Percentiles rank a stretch among this genome's conserved stretches.
These are phyloP conservation scores for Clitopilus passeckerianus DNA, from an alignment of 768 basidiomycete species.

Conservation along the genomic window DNA sequence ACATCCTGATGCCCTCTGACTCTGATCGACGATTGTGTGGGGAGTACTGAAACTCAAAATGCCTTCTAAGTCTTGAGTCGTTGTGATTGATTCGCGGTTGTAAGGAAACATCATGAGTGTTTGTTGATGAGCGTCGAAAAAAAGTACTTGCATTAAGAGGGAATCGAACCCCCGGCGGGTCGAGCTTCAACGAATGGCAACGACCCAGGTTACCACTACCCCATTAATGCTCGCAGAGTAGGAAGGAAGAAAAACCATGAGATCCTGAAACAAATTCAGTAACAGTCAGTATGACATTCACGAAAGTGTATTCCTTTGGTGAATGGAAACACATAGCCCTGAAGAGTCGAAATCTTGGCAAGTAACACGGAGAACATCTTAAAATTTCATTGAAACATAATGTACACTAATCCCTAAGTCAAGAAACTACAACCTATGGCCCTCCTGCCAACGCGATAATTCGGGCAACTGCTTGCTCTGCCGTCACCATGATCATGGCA, in stretches of 20 bases:
- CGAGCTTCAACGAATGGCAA: conserved; percentile 29
- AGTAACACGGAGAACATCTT: too few species aligned
- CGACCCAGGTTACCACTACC: conserved; percentile 15
- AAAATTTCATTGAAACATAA: neutral
- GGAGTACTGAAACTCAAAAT: too few species aligned
- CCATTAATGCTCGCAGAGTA: conserved; percentile 9
- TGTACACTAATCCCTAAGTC: neutral
- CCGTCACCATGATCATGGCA: conserved; percentile 49
- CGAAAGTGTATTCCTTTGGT: too few species aligned
- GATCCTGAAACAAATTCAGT: too few species aligned
- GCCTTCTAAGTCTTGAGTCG: too few species aligned
- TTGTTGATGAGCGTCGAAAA: neutral
- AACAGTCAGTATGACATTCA: too few species aligned
- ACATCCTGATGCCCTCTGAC: neutral
- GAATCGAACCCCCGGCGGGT: conserved; percentile 85
- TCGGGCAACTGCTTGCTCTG: conserved; percentile 53
- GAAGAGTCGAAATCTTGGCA: too few species aligned
- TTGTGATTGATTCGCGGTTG: too few species aligned
- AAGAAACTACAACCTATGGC: conserved; percentile 20
- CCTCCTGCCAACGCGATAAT: conserved; percentile 52
- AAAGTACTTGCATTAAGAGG: conserved; percentile 59
- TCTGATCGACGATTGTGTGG: neutral
- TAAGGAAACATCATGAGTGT: too few species aligned
- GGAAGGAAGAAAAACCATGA: too few species aligned
- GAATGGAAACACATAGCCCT: too few species aligned